These are phyloP conservation scores for Zangia roseola DNA, from an alignment of 768 basidiomycete genomes.

Conservation along the genomic window DNA sequence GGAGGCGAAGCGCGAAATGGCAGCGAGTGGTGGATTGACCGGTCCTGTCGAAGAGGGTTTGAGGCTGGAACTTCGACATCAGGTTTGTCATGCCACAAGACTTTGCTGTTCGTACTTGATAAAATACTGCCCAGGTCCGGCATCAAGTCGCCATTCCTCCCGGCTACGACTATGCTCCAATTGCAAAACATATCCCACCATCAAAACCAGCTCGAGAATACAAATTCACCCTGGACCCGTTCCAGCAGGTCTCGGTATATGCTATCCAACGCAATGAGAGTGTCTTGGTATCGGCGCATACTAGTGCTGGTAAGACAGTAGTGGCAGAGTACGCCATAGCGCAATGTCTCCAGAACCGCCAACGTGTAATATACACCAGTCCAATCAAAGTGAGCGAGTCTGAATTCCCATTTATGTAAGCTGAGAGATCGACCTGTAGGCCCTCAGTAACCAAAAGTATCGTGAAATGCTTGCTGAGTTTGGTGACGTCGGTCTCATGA, in stretches of 20 bases:
- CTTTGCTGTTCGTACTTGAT: conserved; percentile 1
- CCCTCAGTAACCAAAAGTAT: conserved; percentile 98
- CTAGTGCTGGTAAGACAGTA: conserved; percentile 98
- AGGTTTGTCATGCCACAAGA: conserved; percentile 38
- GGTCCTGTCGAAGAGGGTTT: conserved; percentile 67
- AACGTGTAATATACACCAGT: conserved; percentile 98
- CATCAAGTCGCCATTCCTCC: conserved; percentile 97
- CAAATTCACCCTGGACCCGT: conserved; percentile 96
- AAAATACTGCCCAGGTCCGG: conserved; percentile 59
- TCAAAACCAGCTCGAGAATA: conserved; percentile 90
- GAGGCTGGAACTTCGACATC: conserved; percentile 76
- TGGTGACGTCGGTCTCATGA: conserved; percentile 98
- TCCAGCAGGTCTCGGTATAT: conserved; percentile 91
- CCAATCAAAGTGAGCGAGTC: conserved; percentile 87
- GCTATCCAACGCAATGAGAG: conserved; percentile 98
- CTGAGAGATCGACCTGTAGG: conserved; percentile 48
- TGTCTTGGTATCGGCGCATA: conserved; percentile 97
- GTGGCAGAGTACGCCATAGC: conserved; percentile 99
- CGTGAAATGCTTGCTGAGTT: conserved; percentile 97
- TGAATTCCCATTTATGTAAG: conserved; percentile 8
- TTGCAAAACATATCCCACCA: conserved; percentile 87
- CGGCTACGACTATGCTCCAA: conserved; percentile 86
- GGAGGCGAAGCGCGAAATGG: conserved; percentile 89
- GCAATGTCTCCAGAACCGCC: conserved; percentile 88
- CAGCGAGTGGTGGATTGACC: conserved; percentile 83